Conservation (phyloP, 306 rosid species). For the Styphnolobium japonicum region DNA sequence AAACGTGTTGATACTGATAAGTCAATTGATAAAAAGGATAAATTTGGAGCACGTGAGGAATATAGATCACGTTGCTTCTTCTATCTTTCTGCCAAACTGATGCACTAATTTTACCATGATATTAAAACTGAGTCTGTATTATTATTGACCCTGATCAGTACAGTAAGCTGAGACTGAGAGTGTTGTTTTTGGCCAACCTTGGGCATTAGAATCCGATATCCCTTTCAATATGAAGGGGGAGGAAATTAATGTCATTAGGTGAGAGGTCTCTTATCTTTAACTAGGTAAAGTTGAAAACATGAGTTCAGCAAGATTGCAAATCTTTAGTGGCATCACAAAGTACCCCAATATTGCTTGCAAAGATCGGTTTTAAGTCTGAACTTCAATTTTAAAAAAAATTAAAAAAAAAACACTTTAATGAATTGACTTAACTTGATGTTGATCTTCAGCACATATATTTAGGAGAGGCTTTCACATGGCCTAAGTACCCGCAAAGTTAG, state of each 20-base stretch:
- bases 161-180: background rate
- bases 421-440: background rate
- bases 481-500: background rate
- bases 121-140: background rate
- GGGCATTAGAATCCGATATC: background rate
- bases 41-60: constrained; percentile 26
- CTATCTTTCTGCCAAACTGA: background rate
- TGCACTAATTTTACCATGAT: background rate
- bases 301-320: background rate
- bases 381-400: too few species aligned
- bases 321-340: background rate
- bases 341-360: background rate
- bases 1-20: background rate
- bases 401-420: background rate
- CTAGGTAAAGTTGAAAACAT: background rate
- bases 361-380: background rate
- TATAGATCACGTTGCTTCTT: constrained; percentile 5
- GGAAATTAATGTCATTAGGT: background rate
- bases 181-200: background rate
- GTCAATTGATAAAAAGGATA: background rate
- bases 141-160: background rate
- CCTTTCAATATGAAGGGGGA: background rate
- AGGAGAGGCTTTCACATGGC: background rate
- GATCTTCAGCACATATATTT: too few species aligned
- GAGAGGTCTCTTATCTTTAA: background rate